phyloP scores from a whole-genome alignment of 2,329 filamentous ascomycete genomes.

The Macrophomina phaseolina region DNA sequence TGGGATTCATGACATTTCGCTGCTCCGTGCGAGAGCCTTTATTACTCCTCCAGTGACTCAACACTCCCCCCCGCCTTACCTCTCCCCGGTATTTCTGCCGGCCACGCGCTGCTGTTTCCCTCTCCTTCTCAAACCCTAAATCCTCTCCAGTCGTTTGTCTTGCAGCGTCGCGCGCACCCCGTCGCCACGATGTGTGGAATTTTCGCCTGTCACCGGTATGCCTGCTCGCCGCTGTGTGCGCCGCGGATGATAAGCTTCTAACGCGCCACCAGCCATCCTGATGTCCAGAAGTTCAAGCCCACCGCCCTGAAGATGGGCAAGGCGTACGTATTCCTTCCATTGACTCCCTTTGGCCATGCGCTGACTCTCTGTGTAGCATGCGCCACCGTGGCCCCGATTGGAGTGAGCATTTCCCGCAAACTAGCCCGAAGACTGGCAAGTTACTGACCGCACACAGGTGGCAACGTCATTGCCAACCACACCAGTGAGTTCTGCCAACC shows the following conservation, averaged over 20 bases:
- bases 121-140: constrained; percentile 13
- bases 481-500: constrained; percentile 68
- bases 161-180: constrained; percentile 25
- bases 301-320: constrained; percentile 92
- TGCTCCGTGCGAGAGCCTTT: not conserved
- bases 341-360: constrained; percentile 28
- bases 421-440: constrained; percentile 34
- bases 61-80: not conserved
- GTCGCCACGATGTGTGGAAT: constrained; percentile 85
- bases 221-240: constrained; percentile 34
- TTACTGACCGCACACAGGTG: constrained; percentile 63
- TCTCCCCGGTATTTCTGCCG: constrained; percentile 6
- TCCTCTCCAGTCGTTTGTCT: constrained; percentile 10
- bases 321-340: constrained; percentile 67
- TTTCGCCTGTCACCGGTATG: constrained; percentile 88
- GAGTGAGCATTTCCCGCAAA: constrained; percentile 68
- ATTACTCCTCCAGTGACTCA: constrained; percentile 22
- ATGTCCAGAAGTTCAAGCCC: constrained; percentile 96
- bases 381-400: constrained; percentile 98
- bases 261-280: constrained; percentile 69
- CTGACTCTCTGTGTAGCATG: constrained; percentile 65
- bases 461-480: constrained; percentile 85
- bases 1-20: constrained; percentile 6
- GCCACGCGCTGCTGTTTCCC: constrained; percentile 16
- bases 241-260: constrained; percentile 37